These are phyloP conservation scores for Poteriospumella lacustris DNA, from an alignment of 108 stramenopile species.

Conservation along the genomic window DNA sequence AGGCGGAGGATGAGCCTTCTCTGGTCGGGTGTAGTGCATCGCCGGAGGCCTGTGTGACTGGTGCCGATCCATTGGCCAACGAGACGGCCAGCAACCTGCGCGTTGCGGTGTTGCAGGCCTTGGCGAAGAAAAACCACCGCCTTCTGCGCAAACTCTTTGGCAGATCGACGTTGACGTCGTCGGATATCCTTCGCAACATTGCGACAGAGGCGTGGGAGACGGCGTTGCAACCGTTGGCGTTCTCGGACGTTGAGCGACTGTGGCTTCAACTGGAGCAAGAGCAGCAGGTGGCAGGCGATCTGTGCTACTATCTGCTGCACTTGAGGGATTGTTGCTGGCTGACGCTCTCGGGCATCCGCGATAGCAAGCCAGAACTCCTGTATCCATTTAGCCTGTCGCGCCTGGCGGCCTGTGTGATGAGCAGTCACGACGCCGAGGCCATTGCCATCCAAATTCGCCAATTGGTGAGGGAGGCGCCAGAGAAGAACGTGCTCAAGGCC, in stretches of 20 bases:
- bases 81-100: not conserved
- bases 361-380: not conserved
- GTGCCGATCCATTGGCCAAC: not conserved
- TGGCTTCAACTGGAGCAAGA: constrained; percentile 5
- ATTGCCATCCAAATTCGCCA: too few relatives aligned
- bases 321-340: constrained; percentile 12
- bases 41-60: not conserved
- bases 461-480: too few relatives aligned
- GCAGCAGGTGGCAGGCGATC: not conserved
- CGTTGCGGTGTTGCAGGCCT: not conserved
- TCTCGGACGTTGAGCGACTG: not conserved
- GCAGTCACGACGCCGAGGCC: too few relatives aligned
- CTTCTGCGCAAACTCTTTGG: not conserved
- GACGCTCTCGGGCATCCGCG: not conserved
- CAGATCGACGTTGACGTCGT: not conserved
- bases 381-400: not conserved
- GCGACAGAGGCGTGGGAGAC: not conserved
- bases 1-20: not conserved
- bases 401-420: not conserved
- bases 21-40: not conserved
- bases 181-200: not conserved
- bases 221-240: not conserved
- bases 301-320: constrained; percentile 13
- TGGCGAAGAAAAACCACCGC: not conserved
- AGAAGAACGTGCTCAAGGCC: too few relatives aligned